phyloP scores from a whole-genome alignment of 495 filamentous ascomycete genomes.

The Podospora didyma region DNA sequence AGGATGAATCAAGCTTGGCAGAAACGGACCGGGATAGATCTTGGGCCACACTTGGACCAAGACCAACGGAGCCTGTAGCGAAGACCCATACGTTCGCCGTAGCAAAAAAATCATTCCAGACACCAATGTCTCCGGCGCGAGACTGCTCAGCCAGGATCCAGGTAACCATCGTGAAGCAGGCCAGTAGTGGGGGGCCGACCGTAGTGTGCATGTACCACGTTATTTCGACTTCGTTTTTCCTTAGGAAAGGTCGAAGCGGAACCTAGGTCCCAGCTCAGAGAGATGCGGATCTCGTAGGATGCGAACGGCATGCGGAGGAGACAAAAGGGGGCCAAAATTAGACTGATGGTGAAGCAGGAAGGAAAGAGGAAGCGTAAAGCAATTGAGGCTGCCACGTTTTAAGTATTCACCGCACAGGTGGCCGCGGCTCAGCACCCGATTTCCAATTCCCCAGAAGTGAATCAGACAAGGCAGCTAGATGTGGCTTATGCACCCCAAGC shows the following conservation, averaged over 20 bases:
- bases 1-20: neutral
- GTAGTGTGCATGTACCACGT: no score
- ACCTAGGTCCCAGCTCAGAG: no score
- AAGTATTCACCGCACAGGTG: neutral
- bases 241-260: no score
- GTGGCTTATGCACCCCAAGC: no score
- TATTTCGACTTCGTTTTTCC: no score
- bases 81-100: neutral
- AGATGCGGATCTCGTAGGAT: neutral
- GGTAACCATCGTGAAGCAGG: no score
- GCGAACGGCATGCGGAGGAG: neutral
- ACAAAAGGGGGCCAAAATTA: neutral
- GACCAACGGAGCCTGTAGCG: neutral
- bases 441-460: neutral
- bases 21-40: neutral
- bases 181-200: no score
- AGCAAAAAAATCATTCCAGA: neutral
- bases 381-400: neutral
- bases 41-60: neutral
- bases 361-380: neutral
- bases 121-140: neutral
- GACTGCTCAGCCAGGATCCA: no score
- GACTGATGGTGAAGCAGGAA: neutral
- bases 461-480: neutral
- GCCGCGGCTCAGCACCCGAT: neutral